These are phyloP conservation scores for Mediolabrus comicus DNA, from an alignment of 108 stramenopile genomes.

Conservation along the genomic window DNA sequence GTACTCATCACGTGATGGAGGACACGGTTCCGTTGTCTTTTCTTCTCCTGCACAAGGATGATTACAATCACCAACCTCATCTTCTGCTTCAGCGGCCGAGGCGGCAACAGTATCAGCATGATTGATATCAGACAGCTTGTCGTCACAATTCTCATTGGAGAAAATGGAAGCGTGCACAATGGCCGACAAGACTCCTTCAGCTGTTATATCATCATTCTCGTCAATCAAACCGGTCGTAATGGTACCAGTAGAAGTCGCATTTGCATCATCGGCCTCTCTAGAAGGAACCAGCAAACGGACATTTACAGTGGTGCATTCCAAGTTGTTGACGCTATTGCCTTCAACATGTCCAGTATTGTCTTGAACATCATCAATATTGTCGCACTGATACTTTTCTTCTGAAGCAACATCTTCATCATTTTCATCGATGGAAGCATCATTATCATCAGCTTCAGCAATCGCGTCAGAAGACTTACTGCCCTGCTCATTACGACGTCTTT, in stretches of 20 bases:
- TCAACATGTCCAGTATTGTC: neutral
- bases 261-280: slow-evolving; percentile 1
- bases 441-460: too few species aligned
- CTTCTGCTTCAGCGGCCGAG: neutral
- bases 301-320: neutral
- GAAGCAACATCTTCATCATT: neutral
- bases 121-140: neutral
- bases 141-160: neutral
- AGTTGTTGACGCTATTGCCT: neutral
- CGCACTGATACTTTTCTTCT: neutral
- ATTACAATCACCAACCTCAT: neutral
- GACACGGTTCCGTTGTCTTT: neutral
- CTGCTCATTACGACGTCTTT: neutral
- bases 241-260: neutral
- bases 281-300: neutral
- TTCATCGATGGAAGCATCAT: too few species aligned
- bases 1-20: too few species aligned
- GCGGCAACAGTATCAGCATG: neutral
- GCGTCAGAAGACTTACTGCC: neutral
- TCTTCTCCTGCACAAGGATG: neutral
- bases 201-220: neutral
- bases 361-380: neutral
- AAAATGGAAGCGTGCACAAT: neutral
- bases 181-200: neutral
- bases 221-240: neutral